A percentile compares a stretch with the other conserved stretches of the same genome.
These are phyloP conservation scores for Curvularia hawaiiensis DNA, from an alignment of 2,329 filamentous ascomycete species.

Conservation along the genomic window DNA sequence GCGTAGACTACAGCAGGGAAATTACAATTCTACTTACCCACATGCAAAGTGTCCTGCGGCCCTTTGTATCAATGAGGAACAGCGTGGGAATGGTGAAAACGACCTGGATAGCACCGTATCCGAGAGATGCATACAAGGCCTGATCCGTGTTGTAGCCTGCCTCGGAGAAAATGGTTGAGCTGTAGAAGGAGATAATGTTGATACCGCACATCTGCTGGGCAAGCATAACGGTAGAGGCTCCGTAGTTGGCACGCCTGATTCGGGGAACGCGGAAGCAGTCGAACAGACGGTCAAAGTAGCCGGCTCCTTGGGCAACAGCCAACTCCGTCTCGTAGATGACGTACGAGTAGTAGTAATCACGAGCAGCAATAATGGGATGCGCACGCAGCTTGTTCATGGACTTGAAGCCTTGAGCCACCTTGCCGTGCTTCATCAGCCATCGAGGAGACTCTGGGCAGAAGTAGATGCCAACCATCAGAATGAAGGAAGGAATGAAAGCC, in stretches of 20 bases:
- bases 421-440: slow-evolving; percentile 48
- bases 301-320: slow-evolving; percentile 39
- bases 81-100: slow-evolving; percentile 45
- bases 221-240: slow-evolving; percentile 49
- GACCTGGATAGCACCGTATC: slow-evolving; percentile 45
- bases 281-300: slow-evolving; percentile 50
- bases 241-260: slow-evolving; percentile 47
- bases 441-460: slow-evolving; percentile 50
- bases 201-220: slow-evolving; percentile 51
- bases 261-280: slow-evolving; percentile 54
- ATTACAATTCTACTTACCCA: slow-evolving; percentile 14
- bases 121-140: slow-evolving; percentile 45
- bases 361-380: slow-evolving; percentile 42
- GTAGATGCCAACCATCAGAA: slow-evolving; percentile 43
- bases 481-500: slow-evolving; percentile 47
- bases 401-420: slow-evolving; percentile 50
- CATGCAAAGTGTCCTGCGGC: slow-evolving; percentile 40
- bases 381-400: slow-evolving; percentile 54
- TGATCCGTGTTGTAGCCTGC: slow-evolving; percentile 35
- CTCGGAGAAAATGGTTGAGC: slow-evolving; percentile 72
- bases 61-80: slow-evolving; percentile 48
- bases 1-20: not conserved
- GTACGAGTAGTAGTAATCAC: slow-evolving; percentile 47
- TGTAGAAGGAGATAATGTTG: slow-evolving; percentile 84
- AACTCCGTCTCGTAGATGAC: slow-evolving; percentile 45